These are phyloP conservation scores for Veloboletus limbatus DNA, from an alignment of 1,284 basidiomycete species.

Conservation along the genomic window DNA sequence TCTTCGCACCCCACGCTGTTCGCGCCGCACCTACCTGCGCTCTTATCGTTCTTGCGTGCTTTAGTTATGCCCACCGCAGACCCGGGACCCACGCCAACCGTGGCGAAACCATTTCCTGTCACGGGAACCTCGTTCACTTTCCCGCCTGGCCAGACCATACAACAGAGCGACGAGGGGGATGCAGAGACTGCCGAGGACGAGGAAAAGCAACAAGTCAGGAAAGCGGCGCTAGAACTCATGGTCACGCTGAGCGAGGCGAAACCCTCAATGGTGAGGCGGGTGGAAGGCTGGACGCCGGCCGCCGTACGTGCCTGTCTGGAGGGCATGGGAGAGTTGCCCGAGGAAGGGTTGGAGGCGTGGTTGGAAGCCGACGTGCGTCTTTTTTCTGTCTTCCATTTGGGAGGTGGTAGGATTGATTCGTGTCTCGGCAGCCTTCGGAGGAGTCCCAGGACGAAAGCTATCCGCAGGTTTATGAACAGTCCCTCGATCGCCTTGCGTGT, in stretches of 20 bases:
- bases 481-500: conserved; percentile 72
- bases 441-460: conserved; percentile 72
- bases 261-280: conserved; percentile 63
- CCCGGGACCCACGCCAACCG: conserved; percentile 71
- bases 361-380: conserved; percentile 66
- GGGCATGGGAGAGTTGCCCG: conserved; percentile 74
- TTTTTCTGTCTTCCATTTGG: neutral
- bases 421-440: conserved; percentile 50
- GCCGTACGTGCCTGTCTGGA: conserved; percentile 73
- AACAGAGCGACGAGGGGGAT: conserved; percentile 31
- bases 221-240: conserved; percentile 74
- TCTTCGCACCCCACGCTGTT: conserved; percentile 65
- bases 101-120: conserved; percentile 61
- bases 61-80: conserved; percentile 63
- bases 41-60: conserved; percentile 64
- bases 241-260: conserved; percentile 67
- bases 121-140: conserved; percentile 47
- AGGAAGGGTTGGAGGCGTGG: conserved; percentile 62
- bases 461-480: conserved; percentile 75
- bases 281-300: conserved; percentile 63
- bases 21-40: conserved; percentile 56
- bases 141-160: conserved; percentile 39
- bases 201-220: conserved; percentile 56
- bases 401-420: conserved; percentile 6
- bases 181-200: conserved; percentile 47